Base-by-base conservation (phyloP, 1,284 basidiomycete species). In the Ceratobasidium sp. region DNA sequence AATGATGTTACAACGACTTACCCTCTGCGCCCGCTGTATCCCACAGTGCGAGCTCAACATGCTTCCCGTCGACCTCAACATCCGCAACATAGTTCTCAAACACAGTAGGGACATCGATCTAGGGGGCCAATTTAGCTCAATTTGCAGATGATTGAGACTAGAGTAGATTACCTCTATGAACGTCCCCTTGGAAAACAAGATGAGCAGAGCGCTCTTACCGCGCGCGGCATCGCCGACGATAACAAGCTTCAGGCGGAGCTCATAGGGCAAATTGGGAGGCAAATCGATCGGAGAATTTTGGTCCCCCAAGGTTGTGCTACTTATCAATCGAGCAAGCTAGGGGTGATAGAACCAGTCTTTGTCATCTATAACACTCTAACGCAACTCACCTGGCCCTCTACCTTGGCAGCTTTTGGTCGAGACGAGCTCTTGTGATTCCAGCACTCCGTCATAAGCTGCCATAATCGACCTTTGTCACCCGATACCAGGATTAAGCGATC, bases 21-120 rank as follows among this genome's bases (percentile, higher is more conserved):
- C 89, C 88, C 82, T 97, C 96, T 85, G 96, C 95, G 77, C 96
- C 96, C 35, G 96, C 95, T 78, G 96, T 97, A 93, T 97, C 96
- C 96, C 96, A 97, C 80, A 97, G 88, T 41, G 96, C 95, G 81
- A 97, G 88, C 85, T 97, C 96, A 81, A 97, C 94, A 85, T 95
- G 93, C 86, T 95, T 96, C 81, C 93, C 93, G 83, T 96, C 95
- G 77, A 95, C 95, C 82, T n/a, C n/a, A n/a, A n/a, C n/a, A n/a
- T n/a, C n/a, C n/a, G n/a, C n/a, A n/a, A n/a, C n/a, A n/a, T n/a
- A 93, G 88, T 93, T 93, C 87, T 97, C 96, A 81, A 97, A 97
- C 67, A 97, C 95, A 79, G 96, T 97, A 60, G 96, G 95, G 80
- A 96, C 93, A 84, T 96, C 96, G 81, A 96, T 94, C 93, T 96